phyloP scores from a whole-genome alignment of 768 basidiomycete species.

The Mycena haematopus region DNA sequence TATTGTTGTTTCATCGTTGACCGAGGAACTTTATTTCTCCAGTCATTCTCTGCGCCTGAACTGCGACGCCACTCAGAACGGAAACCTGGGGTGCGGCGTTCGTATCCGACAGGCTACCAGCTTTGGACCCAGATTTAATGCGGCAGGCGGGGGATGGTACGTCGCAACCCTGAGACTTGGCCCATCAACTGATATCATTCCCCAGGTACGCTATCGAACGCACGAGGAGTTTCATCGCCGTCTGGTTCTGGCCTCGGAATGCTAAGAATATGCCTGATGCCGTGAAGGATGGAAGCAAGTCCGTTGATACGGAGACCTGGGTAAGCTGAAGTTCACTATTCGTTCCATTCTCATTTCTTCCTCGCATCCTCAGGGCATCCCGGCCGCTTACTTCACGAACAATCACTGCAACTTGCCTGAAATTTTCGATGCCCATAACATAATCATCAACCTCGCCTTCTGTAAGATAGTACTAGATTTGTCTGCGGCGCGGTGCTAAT shows the following conservation, averaged over 20 bases:
- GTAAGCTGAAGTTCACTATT: constrained; percentile 40
- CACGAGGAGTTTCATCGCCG: constrained; percentile 57
- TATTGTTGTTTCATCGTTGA: background rate
- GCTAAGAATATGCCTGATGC: constrained; percentile 53
- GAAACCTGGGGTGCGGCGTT: constrained; percentile 60
- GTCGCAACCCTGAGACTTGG: constrained; percentile 26
- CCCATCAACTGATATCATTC: background rate
- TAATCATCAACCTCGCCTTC: constrained; percentile 65
- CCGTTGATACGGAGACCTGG: constrained; percentile 58
- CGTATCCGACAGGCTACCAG: constrained; percentile 44
- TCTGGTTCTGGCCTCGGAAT: constrained; percentile 78
- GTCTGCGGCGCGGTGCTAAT: too few species aligned
- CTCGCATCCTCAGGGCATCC: constrained; percentile 50
- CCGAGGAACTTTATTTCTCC: background rate
- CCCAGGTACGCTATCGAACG: constrained; percentile 70
- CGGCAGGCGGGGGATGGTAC: constrained; percentile 64
- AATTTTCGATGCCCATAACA: constrained; percentile 62
- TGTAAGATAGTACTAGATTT: constrained; percentile 33
- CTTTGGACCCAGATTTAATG: constrained; percentile 66
- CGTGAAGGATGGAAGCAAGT: constrained; percentile 45
- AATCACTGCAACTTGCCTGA: constrained; percentile 61
- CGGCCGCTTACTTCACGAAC: constrained; percentile 65
- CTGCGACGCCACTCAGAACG: constrained; percentile 36
- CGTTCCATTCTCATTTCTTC: too few species aligned
- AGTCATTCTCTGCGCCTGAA: constrained; percentile 31